Percentiles rank a stretch among this genome's conserved stretches.
Conservation (phyloP, 2,329 filamentous ascomycete genomes). For the Colletotrichum abscissum region DNA sequence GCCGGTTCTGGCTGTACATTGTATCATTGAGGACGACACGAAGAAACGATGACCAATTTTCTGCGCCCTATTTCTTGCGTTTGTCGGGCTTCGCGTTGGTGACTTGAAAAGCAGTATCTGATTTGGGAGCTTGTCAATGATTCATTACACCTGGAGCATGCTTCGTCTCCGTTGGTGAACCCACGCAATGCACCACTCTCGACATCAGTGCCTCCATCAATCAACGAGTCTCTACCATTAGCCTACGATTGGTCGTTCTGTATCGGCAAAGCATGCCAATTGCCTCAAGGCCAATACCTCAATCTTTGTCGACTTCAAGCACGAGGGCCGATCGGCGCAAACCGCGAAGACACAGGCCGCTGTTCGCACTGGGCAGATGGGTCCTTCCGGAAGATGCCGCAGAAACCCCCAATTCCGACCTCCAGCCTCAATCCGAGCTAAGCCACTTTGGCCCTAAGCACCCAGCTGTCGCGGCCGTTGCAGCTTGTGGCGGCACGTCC, state of each 20-base stretch:
- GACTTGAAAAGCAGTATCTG: not conserved
- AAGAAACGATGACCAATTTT: slow-evolving; percentile 13
- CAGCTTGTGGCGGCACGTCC: not conserved
- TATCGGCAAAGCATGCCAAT: not conserved
- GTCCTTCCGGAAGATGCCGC: slow-evolving; percentile 2
- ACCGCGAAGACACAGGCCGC: not conserved
- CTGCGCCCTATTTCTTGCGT: not conserved
- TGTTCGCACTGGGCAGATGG: slow-evolving; percentile 1
- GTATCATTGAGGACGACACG: slow-evolving; percentile 29
- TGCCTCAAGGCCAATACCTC: not conserved
- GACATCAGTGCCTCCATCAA: no score
- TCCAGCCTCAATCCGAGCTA: slow-evolving; percentile 3
- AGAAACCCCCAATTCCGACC: not conserved
- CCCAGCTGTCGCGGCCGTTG: not conserved
- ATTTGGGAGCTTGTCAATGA: slow-evolving; percentile 3
- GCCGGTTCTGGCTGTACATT: slow-evolving; percentile 8
- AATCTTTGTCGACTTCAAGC: not conserved
- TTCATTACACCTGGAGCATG: not conserved
- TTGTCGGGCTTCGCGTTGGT: not conserved
- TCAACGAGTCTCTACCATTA: not conserved
- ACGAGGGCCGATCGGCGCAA: not conserved
- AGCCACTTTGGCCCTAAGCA: not conserved
- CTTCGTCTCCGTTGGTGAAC: not conserved
- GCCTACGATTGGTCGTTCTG: not conserved
- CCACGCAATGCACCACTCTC: not conserved